Evolutionary conservation across 768 basidiomycete genomes (phyloP).

Genomic region (Kwoniella europaea): DNA sequence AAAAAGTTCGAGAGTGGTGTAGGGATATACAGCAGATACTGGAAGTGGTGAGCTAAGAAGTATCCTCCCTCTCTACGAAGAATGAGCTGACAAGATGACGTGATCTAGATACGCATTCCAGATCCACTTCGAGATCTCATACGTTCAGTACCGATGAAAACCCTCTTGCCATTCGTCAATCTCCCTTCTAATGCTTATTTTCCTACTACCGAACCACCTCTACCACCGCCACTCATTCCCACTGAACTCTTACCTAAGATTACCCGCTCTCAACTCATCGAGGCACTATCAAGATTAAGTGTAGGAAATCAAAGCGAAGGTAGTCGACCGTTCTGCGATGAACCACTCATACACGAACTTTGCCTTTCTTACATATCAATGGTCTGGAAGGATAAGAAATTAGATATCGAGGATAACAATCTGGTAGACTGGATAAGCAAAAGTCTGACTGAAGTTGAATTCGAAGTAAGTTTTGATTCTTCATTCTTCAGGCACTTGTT

Average conservation of each 20-base stretch:
- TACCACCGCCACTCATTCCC: constrained; percentile 18
- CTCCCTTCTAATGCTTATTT: constrained; percentile 11
- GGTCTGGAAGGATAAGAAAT: constrained; percentile 28
- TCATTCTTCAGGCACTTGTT: neutral
- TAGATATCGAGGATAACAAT: neutral
- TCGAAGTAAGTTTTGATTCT: constrained; percentile 37
- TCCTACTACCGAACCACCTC: constrained; percentile 16
- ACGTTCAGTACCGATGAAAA: neutral
- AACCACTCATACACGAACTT: constrained; percentile 31
- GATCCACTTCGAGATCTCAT: neutral
- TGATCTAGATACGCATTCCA: constrained; percentile 2
- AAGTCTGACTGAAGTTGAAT: constrained; percentile 39
- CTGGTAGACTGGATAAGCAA: constrained; percentile 41
- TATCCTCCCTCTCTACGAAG: neutral
- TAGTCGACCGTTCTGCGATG: constrained; percentile 14
- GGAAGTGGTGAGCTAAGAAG: constrained; percentile 23
- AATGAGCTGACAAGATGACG: constrained; percentile 10
- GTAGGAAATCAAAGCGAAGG: neutral
- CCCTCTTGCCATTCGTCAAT: constrained; percentile 16
- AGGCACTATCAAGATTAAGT: constrained; percentile 24
- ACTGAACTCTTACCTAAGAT: constrained; percentile 11
- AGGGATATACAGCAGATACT: constrained; percentile 26
- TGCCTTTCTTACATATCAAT: constrained; percentile 38
- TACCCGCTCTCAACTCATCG: constrained; percentile 29
- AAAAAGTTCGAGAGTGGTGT: constrained; percentile 63